These are phyloP conservation scores for Vigna mungo DNA, from an alignment of 306 rosid genomes.

Conservation along the genomic window DNA sequence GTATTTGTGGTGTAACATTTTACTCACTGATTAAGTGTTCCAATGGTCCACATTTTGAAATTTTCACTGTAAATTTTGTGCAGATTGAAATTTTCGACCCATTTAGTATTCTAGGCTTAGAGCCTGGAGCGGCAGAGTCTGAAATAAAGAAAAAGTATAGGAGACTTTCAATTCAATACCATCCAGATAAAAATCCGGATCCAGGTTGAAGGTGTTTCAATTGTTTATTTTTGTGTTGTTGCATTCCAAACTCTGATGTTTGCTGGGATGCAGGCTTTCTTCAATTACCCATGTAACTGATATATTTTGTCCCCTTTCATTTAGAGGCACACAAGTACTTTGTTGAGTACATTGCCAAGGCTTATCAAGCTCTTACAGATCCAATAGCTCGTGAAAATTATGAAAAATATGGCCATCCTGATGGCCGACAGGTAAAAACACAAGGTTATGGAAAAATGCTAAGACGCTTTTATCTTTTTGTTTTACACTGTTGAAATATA, in stretches of 20 bases:
- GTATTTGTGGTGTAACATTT: constrained; percentile 30
- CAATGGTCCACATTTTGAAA: constrained; percentile 26
- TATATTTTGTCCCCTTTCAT: constrained; percentile 17
- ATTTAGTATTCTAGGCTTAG: constrained; percentile 84
- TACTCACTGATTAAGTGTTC: constrained; percentile 19
- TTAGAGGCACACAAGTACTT: constrained; percentile 86
- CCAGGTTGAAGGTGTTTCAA: constrained; percentile 75
- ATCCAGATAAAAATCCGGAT: constrained; percentile 99
- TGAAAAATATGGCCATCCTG: constrained; percentile 98
- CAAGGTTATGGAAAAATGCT: constrained; percentile 23
- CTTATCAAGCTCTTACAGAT: constrained; percentile 96
- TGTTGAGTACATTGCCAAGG: constrained; percentile 92
- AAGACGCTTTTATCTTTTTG: constrained; percentile 30
- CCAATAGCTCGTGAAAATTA: constrained; percentile 87
- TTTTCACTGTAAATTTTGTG: constrained; percentile 18
- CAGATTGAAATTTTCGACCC: constrained; percentile 95
- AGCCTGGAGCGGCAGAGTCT: constrained; percentile 71
- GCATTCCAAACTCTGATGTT: constrained; percentile 29
- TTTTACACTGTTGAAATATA: constrained; percentile 32
- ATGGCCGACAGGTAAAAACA: constrained; percentile 85
- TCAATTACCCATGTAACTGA: constrained; percentile 31
- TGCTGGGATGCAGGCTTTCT: constrained; percentile 10
- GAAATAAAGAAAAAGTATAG: constrained; percentile 93
- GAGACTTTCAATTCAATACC: constrained; percentile 85
- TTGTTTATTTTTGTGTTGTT: constrained; percentile 36